A percentile compares a stretch with the other conserved stretches of the same genome.
These are phyloP conservation scores for Leishmania major DNA, from an alignment of 208 protist genomes.

Conservation along the genomic window DNA sequence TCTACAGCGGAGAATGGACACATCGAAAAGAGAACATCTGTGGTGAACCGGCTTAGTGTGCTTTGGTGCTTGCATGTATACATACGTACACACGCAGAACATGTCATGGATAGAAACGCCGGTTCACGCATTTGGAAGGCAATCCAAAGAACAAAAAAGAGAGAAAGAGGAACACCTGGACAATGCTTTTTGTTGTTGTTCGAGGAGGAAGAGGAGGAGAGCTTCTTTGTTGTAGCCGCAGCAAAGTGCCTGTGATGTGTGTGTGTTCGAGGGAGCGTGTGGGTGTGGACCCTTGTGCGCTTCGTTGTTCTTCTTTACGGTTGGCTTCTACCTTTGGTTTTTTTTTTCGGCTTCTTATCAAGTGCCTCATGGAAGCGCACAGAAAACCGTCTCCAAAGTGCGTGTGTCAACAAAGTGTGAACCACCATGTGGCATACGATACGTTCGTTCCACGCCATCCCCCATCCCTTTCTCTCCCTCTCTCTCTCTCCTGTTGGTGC, in stretches of 20 bases:
- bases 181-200: too few relatives aligned
- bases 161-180: too few relatives aligned
- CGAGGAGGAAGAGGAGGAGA: too few relatives aligned
- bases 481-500: not conserved
- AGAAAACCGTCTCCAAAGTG: not conserved
- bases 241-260: not conserved
- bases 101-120: too few relatives aligned
- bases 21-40: not conserved
- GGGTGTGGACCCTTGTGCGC: not conserved
- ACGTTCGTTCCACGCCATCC: not conserved
- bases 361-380: not conserved
- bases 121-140: too few relatives aligned
- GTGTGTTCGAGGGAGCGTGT: not conserved
- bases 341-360: not conserved
- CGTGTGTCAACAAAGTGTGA: not conserved
- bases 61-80: not conserved
- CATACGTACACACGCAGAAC: too few relatives aligned
- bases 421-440: not conserved
- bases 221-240: too few relatives aligned
- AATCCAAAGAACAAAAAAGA: too few relatives aligned
- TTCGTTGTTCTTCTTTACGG: not conserved
- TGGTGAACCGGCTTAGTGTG: not conserved
- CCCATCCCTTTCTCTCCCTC: not conserved
- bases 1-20: not conserved
- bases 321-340: not conserved